Percentiles rank a stretch among this genome's conserved stretches.
These are phyloP conservation scores for Colletotrichum lentis DNA, from an alignment of 2,329 filamentous ascomycete genomes.

Conservation along the genomic window DNA sequence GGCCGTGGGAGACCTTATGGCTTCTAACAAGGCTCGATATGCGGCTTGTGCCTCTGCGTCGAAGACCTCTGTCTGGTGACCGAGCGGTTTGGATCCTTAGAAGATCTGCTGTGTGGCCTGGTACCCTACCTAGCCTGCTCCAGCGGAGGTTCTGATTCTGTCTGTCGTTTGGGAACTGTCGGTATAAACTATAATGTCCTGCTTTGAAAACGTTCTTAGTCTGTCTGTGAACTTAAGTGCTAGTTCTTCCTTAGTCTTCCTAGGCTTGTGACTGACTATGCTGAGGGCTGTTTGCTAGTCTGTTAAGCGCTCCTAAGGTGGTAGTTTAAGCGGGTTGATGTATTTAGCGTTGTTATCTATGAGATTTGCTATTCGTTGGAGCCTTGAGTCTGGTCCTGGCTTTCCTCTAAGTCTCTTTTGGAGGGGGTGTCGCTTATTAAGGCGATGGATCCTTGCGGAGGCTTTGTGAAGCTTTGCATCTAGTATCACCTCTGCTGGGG, in stretches of 20 bases:
- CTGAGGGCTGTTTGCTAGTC: background rate
- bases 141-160: constrained; percentile 1
- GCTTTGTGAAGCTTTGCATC: background rate
- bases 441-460: background rate
- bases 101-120: constrained; percentile 10
- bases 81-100: background rate
- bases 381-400: background rate
- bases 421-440: background rate
- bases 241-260: constrained; percentile 1
- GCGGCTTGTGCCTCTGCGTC: too few species aligned
- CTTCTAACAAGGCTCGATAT: too few species aligned
- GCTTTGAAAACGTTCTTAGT: constrained; percentile 3
- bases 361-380: background rate
- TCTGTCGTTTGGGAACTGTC: background rate
- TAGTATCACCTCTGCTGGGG: background rate
- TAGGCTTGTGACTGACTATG: background rate
- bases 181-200: constrained; percentile 5
- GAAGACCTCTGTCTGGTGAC: too few species aligned
- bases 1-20: background rate
- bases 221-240: background rate
- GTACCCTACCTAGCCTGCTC: constrained; percentile 10
- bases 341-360: background rate
- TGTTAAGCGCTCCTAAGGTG: background rate
- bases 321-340: background rate
- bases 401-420: background rate